phyloP scores from a whole-genome alignment of 177 flowering plant species.

The Vitis hybrid region DNA sequence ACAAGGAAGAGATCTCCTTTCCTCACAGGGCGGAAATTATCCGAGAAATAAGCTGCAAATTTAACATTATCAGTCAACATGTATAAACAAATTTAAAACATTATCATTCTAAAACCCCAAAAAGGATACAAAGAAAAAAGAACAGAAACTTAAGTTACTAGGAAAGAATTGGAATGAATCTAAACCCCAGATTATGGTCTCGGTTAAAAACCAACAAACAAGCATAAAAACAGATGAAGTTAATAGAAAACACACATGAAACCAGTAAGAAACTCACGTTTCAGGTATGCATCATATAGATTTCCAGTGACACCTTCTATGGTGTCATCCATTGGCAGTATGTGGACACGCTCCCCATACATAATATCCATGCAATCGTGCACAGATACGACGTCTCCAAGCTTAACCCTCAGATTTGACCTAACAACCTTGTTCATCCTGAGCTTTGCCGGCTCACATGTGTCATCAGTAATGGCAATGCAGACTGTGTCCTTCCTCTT shows the following conservation, averaged over 20 bases:
- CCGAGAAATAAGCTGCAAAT: conserved; percentile 48
- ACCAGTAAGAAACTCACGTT: conserved; percentile 22
- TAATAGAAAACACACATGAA: not conserved
- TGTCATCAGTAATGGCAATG: conserved; percentile 33
- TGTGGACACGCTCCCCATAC: conserved; percentile 34
- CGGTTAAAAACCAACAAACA: not conserved
- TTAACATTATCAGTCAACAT: not conserved
- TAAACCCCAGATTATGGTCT: too few relatives aligned
- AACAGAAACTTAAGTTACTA: too few relatives aligned
- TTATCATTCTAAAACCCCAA: not conserved
- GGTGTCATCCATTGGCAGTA: conserved; percentile 34
- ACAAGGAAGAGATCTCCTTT: conserved; percentile 52
- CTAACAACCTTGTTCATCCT: conserved; percentile 40
- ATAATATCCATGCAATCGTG: conserved; percentile 36
- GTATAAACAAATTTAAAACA: not conserved
- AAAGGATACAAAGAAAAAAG: too few relatives aligned
- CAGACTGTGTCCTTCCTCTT: conserved; percentile 32
- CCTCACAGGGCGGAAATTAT: conserved; percentile 51
- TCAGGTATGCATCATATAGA: conserved; percentile 36
- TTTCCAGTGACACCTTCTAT: conserved; percentile 39
- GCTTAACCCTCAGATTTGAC: conserved; percentile 33
- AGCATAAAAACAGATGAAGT: not conserved
- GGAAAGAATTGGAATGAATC: too few relatives aligned
- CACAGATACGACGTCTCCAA: conserved; percentile 38
- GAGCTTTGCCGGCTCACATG: conserved; percentile 31